Base-by-base conservation (phyloP, 495 filamentous ascomycete species). In the Corynascus novoguineensis region DNA sequence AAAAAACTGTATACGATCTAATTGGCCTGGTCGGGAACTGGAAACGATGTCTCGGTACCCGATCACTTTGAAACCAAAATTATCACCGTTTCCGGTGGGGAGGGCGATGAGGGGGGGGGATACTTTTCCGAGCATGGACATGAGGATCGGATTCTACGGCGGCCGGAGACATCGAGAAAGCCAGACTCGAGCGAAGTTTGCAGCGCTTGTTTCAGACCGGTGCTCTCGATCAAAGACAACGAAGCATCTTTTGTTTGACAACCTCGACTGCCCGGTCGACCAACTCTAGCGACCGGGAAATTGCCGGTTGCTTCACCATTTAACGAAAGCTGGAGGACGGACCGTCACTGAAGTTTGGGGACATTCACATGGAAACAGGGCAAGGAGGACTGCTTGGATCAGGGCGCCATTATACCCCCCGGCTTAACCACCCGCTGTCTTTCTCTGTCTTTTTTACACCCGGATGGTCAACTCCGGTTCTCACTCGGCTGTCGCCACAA, bases 41-140 rank as follows among this genome's bases (percentile, higher is more conserved):
- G 47, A 25, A 37, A 35, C 31, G n/a, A 37, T n/a, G 4, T 37
- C 47, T 35, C 27, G 51, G 45, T 52, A 40, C 38, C 51, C 35
- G 37, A 24, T 25, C 49, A 12, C 29, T 15, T 37, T 38, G 19
- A 44, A 35, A 64, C 46, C 58, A 57, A 42, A 56, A 41, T 32
- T 58, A 59, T 32, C 61, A 59, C 35, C 34, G 27, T 31, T 50
- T 55, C 50, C 24, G 37, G 41, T 57, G 57, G 53, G 55, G 51
- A 54, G 47, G 59, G 28, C 17, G 17, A 55, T 32, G 22, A 11
- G 38, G 25, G 51, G 22, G 51, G 47, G 35, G 32, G 17, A 14
- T 29, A 38, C 29, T 24, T 29, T 45, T 44, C 24, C 7, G 40
- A 21, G 57, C 41, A 12, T 21, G 49, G 48, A 24, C 49, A 40